Conservation (phyloP, 352 stramenopile species). For the Thraustochytrium striatum region DNA sequence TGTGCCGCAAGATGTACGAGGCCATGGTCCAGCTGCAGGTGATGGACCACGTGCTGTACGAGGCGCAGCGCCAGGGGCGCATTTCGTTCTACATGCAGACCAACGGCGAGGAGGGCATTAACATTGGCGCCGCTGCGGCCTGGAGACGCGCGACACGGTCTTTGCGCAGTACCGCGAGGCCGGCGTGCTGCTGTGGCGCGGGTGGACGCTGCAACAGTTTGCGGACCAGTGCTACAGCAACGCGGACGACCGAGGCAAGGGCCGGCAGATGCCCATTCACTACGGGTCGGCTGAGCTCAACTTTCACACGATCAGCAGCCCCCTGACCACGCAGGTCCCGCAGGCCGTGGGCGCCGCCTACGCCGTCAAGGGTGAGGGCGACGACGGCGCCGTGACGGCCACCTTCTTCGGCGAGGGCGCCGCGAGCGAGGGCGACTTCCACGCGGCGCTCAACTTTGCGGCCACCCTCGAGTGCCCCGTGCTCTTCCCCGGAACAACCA, state of each 20-base stretch:
- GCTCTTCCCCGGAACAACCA: conserved; percentile 97
- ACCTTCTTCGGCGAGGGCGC: conserved; percentile 96
- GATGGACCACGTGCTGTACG: conserved; percentile 92
- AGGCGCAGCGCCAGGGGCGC: conserved; percentile 91
- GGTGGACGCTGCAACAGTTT: conserved; percentile 93
- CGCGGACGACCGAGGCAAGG: conserved; percentile 86
- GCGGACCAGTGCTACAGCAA: conserved; percentile 96
- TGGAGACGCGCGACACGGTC: conserved; percentile 82
- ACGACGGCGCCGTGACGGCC: conserved; percentile 75
- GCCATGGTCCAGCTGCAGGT: conserved; percentile 72
- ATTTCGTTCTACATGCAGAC: conserved; percentile 94
- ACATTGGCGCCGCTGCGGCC: conserved; percentile 87
- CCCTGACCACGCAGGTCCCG: conserved; percentile 93
- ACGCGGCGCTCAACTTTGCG: conserved; percentile 93
- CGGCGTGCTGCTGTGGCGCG: conserved; percentile 95
- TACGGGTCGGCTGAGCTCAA: conserved; percentile 91
- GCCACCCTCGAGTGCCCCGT: conserved; percentile 89
- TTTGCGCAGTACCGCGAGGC: conserved; percentile 97
- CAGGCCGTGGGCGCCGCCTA: conserved; percentile 94
- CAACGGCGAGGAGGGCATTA: conserved; percentile 86
- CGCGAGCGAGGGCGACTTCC: conserved; percentile 93
- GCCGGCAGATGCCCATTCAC: conserved; percentile 96
- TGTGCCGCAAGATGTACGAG: conserved; percentile 42
- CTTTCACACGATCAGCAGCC: conserved; percentile 95
- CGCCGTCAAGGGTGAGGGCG: conserved; percentile 73